Base-by-base conservation (phyloP, 1,284 basidiomycete species). In the Xerocomus minutiporus region DNA sequence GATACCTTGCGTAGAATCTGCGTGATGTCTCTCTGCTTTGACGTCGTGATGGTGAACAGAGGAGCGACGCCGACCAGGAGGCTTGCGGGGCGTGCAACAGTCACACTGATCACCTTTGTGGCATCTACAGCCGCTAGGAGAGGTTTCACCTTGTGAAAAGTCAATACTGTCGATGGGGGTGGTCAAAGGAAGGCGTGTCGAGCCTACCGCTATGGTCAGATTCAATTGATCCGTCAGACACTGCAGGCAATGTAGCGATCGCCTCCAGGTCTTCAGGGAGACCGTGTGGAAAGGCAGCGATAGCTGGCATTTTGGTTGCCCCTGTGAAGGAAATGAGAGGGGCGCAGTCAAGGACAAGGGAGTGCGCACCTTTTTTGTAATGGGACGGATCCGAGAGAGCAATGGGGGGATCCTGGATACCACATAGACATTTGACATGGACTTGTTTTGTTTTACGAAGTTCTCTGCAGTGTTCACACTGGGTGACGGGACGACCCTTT, bases 401-500 rank as follows among this genome's bases (percentile, higher is more conserved):
- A 60, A 69, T 58, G 55, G 46, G 53, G 34, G 68, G 69, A 31
- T 74, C 70, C 59, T 72, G 73, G 23, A 56, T 48, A 48, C 75
- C 76, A 61, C 84, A 86, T 47, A 76, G 70, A 70, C 84, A 86
- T 69, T 83, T 85, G 52, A 85, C 79, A 59, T 86, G 84, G 46
- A 86, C 80, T 72, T 84, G 83, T 69, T 83, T 84, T 46, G 80
- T 84, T 75, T 89, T 89, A 53, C 87, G 77, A 35, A 86, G 76
- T 60, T 89, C 84, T 65, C 86, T 78, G 67, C 88, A 91, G 67
- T 84, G 82, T 54, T 82, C 78, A 69, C 88, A 91, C 70, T 91
- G 88, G 2, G 87, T 88, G n/a, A 87, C 77, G 0, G 88, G 88
- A 47, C 88, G 77, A 46, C 84, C 88, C 71, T 84, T 91, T 82